Percentiles rank a stretch among this genome's conserved stretches.
These are phyloP conservation scores for Urtica urens DNA, from an alignment of 306 rosid genomes.

Conservation along the genomic window DNA sequence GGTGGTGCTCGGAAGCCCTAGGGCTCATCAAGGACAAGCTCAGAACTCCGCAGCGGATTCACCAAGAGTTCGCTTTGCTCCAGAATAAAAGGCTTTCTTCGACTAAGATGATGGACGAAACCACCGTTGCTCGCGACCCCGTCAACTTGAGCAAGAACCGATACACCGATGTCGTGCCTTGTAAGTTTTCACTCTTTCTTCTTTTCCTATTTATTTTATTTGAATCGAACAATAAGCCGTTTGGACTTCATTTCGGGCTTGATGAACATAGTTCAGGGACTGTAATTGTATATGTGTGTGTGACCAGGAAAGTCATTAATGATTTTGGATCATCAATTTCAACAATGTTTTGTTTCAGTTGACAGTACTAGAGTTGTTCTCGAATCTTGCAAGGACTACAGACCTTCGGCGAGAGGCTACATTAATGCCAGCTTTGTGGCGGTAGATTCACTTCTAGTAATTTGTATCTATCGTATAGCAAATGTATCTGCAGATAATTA, in stretches of 20 bases:
- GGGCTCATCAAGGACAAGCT: conserved; percentile 43
- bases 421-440: conserved; percentile 78
- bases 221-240: neutral
- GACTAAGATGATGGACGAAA: conserved; percentile 44
- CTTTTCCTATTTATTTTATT: neutral
- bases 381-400: conserved; percentile 57
- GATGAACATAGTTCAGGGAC: neutral
- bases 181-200: conserved; percentile 23
- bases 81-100: conserved; percentile 60
- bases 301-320: too few species aligned
- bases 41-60: conserved; percentile 29
- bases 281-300: too few species aligned
- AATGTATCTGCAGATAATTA: too few species aligned
- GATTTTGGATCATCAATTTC: too few species aligned
- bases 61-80: conserved; percentile 54
- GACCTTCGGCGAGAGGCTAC: conserved; percentile 71
- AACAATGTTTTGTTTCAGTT: conserved; percentile 40
- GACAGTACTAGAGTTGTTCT: conserved; percentile 65
- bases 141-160: conserved; percentile 74
- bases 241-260: neutral
- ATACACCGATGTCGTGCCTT: conserved; percentile 64
- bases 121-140: conserved; percentile 49
- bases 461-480: conserved; percentile 7
- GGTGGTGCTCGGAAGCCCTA: conserved; percentile 54
- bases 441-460: conserved; percentile 21